These are phyloP conservation scores for Pyrus betulifolia DNA, from an alignment of 306 rosid genomes.

Conservation along the genomic window DNA sequence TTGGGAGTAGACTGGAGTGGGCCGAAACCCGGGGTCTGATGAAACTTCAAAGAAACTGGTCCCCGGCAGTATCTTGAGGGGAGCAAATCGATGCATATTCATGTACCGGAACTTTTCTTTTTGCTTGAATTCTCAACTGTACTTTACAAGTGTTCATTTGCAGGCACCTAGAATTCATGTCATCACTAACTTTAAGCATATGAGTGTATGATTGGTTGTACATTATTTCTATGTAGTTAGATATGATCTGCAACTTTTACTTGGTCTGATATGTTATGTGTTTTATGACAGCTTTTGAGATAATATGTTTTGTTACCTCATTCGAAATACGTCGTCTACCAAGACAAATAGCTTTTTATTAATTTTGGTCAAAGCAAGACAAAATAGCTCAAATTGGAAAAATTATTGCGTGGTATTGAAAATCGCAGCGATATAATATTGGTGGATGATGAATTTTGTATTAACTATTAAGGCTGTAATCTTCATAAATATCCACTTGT, in stretches of 20 bases:
- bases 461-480: no score
- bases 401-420: no score
- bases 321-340: not conserved
- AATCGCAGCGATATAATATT: no score
- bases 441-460: no score
- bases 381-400: not conserved
- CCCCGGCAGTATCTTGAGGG: constrained; percentile 35
- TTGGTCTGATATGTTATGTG: not conserved
- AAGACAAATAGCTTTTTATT: no score
- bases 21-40: constrained; percentile 40
- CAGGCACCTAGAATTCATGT: constrained; percentile 27
- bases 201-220: constrained; percentile 19
- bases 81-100: constrained; percentile 55
- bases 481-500: no score
- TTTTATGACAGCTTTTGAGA: not conserved
- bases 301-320: not conserved
- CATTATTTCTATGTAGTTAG: not conserved
- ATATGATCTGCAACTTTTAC: not conserved
- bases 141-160: constrained; percentile 27
- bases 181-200: constrained; percentile 26
- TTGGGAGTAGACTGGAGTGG: constrained; percentile 60
- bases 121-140: constrained; percentile 14
- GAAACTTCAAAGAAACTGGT: constrained; percentile 41
- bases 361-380: no score
- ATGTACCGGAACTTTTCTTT: constrained; percentile 33